Evolutionary conservation across 345 rosid genomes (phyloP), one percentile per base, ranked within the genome.

Genomic region (Toxicodendron radicans): DNA sequence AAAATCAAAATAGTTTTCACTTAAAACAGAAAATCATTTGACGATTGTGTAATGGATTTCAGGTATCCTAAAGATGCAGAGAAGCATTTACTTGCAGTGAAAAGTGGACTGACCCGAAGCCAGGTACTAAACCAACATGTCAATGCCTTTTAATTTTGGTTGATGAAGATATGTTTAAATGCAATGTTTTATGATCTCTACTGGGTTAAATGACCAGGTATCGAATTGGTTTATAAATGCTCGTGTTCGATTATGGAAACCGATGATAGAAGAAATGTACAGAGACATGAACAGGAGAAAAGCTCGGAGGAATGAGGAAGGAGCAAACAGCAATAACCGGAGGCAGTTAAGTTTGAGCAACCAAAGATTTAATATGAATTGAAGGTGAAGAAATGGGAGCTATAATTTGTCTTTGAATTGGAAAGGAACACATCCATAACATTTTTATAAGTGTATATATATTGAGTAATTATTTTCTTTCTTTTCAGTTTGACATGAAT

Each of bases 151-250:
- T 38, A 38, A 38, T 5, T 38, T 38, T 38, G 43, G 7, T 7
- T 38, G 20, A 24, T 71, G 66, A 71, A 24, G 27, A 38, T 38
- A 7, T 38, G 7, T 38, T 38, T 1, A 38, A 0, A 38, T 38
- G 43, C 43, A 38, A 38, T 38, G 43, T 38, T 38, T 38, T 1
- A n/a, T 38, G 38, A 35, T 35, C 30, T 27, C 52, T 58, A n/a
- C 32, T 24, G 12, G 24, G 53, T 0, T 49, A 17, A 46, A 38
- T 54, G n/a, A 59, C 8, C 78, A 90, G 99, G 99, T 95, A 70
- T 92, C 99, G 8, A 95, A 92, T 76, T 95, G 99, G 99, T 95
- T 95, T 76, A 95, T 95, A 76, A 95, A 95, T 64, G 99, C 99
- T 3, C 89, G 99, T 0, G 99, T 95, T 68, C 93, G 99, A 2